Conservation (phyloP, 768 basidiomycete species). For the Naematelia aurantialba region DNA sequence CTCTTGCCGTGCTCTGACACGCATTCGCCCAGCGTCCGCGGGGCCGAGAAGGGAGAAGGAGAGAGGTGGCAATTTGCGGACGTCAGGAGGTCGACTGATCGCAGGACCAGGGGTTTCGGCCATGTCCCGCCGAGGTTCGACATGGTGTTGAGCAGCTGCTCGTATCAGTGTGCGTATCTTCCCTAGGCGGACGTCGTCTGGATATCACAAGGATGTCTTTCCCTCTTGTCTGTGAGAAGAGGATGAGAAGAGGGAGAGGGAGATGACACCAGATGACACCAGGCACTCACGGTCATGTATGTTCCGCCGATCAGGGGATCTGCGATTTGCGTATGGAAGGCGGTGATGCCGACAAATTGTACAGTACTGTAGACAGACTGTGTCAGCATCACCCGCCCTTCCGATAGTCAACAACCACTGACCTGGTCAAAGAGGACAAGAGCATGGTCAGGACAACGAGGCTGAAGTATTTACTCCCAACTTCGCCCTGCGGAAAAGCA, state of each 20-base stretch:
- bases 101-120: slow-evolving; percentile 90
- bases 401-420: slow-evolving; percentile 44
- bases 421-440: slow-evolving; percentile 78
- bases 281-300: slow-evolving; percentile 83
- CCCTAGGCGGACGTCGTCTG: slow-evolving; percentile 3
- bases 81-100: slow-evolving; percentile 87
- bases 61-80: slow-evolving; percentile 64
- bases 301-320: slow-evolving; percentile 97
- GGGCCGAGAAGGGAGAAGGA: neutral
- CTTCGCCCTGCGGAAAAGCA: slow-evolving; percentile 63
- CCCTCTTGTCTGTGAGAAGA: too few species aligned
- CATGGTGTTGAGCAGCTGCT: slow-evolving; percentile 86
- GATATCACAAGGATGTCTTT: neutral
- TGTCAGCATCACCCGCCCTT: neutral
- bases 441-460: slow-evolving; percentile 79
- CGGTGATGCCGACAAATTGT: slow-evolving; percentile 99
- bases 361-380: slow-evolving; percentile 67
- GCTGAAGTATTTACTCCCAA: slow-evolving; percentile 63
- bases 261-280: neutral
- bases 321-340: slow-evolving; percentile 93
- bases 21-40: slow-evolving; percentile 60
- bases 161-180: too few species aligned
- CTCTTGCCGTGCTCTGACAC: slow-evolving; percentile 87
- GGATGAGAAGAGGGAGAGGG: neutral
- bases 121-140: slow-evolving; percentile 93